Evolutionary conservation across 192 early-diverging fungal genomes (phyloP).

Genomic region (Podila horticola): DNA sequence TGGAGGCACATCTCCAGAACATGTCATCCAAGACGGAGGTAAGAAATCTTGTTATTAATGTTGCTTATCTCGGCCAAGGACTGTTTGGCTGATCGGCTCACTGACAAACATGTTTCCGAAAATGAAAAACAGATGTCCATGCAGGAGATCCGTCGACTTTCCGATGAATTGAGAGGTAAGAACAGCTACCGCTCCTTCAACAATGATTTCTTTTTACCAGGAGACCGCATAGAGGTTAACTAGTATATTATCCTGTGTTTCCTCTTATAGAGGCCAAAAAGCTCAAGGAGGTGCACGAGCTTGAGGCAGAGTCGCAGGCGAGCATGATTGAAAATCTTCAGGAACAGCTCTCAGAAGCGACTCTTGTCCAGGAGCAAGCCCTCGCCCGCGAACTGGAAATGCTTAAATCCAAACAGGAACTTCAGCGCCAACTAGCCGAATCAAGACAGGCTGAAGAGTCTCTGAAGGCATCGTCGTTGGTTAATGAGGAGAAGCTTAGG

Average conservation of each 20-base stretch:
- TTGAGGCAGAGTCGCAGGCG: constrained; percentile 13
- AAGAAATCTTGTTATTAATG: not conserved
- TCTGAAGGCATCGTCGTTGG: not conserved
- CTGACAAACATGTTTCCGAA: not conserved
- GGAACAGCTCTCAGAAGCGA: constrained; percentile 8
- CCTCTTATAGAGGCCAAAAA: constrained; percentile 8
- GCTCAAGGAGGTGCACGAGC: constrained; percentile 15
- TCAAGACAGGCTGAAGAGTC: not conserved
- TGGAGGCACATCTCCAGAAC: constrained; percentile 52
- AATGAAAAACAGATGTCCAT: constrained; percentile 45
- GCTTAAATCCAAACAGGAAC: not conserved
- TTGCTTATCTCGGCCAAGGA: not conserved
- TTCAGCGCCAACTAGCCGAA: not conserved
- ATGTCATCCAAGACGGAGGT: constrained; percentile 49
- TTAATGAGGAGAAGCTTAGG: not conserved
- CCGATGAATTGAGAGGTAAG: constrained; percentile 30
- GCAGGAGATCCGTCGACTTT: constrained; percentile 50
- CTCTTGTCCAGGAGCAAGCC: not conserved
- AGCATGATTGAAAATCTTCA: constrained; percentile 27
- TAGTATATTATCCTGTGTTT: not conserved
- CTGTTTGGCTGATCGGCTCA: too few species aligned
- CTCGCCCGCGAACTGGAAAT: not conserved
- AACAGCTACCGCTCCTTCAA: not conserved
- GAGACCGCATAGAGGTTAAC: not conserved
- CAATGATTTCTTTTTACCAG: not conserved